Conservation (phyloP, 108 stramenopile species). For the Nitzschia inconspicua region DNA sequence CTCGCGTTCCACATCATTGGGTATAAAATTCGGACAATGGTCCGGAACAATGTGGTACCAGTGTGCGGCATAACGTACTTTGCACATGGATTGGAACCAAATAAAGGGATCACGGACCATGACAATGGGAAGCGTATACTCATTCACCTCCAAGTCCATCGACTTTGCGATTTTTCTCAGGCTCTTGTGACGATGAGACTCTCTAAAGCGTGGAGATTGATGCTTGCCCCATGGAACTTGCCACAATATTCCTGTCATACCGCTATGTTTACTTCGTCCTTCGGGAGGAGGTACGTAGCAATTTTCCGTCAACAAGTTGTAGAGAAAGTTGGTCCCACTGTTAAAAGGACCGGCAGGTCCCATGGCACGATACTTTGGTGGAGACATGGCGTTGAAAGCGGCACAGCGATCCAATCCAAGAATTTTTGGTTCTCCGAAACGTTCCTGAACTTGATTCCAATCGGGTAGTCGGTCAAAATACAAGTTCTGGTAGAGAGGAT, state of each 20-base stretch:
- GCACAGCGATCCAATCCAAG: no score
- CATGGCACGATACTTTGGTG: no score
- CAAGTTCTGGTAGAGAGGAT: no score
- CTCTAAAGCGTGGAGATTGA: conserved; percentile 55
- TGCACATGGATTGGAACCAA: conserved; percentile 83
- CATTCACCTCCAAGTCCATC: not conserved
- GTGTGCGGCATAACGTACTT: conserved; percentile 54
- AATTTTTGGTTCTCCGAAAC: no score
- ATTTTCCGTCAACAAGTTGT: conserved; percentile 39
- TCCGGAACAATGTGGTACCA: conserved; percentile 41
- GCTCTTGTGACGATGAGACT: no score
- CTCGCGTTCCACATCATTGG: conserved; percentile 29
- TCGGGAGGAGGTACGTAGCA: conserved; percentile 10
- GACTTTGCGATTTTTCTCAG: not conserved
- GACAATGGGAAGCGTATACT: conserved; percentile 57
- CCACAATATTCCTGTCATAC: conserved; percentile 12
- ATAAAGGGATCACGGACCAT: conserved; percentile 78
- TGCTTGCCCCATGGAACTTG: conserved; percentile 86
- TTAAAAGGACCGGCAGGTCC: conserved; percentile 63
- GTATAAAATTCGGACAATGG: conserved; percentile 70
- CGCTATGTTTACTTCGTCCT: not conserved
- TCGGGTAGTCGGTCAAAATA: no score
- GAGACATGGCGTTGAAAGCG: no score
- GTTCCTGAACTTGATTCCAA: no score
- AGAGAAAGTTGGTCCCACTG: conserved; percentile 58